Evolutionary conservation across 495 filamentous ascomycete species (phyloP), one percentile per base, ranked within the genome.

Genomic region (Penicillium bialowiezense): DNA sequence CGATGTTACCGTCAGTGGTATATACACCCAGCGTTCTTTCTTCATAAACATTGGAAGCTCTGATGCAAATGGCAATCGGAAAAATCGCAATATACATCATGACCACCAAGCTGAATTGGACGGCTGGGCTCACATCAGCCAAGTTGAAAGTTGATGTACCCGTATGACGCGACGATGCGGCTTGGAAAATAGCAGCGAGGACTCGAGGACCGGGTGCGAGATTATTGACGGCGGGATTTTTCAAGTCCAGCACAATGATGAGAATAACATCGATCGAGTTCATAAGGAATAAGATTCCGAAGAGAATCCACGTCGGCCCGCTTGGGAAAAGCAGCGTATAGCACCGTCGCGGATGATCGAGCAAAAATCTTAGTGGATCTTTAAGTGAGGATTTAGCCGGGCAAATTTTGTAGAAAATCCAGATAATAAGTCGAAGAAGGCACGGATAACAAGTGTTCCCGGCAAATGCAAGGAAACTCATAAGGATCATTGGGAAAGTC

Each of bases 391-490:
- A 65, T 2, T 51, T 28, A 15, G 54, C 38, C 9, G 84, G 81
- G 13, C 75, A 72, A 23, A 79, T 44, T 31, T 77, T 75, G 19
- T 75, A 82, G 31, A 69, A 60, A 7, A 80, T 49, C 89, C 89
- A 95, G 29, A 95, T 91, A 50, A 84, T 71, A 59, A 90, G 82
- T 17, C 89, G 84, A 18, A 95, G 74, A 73, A 90, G 80, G 59
- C 88, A 82, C 2, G 89, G 89, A 51, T 90, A 93, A 8, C 85
- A 84, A 0, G 88, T 93, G 54, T 95, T 91, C 24, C 89, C 89
- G 38, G 86, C 80, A 48, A 90, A 78, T 50, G 90, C 86, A n/a
- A 95, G 76, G 50, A 89, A 87, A 14, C 72, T 81, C 62, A 87
- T 81, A 33, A 90, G 45, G 3, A 91, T 48, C 41, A 95, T 64